Base-by-base conservation (phyloP, 2,329 filamentous ascomycete species). In the Cladophialophora carrionii region DNA sequence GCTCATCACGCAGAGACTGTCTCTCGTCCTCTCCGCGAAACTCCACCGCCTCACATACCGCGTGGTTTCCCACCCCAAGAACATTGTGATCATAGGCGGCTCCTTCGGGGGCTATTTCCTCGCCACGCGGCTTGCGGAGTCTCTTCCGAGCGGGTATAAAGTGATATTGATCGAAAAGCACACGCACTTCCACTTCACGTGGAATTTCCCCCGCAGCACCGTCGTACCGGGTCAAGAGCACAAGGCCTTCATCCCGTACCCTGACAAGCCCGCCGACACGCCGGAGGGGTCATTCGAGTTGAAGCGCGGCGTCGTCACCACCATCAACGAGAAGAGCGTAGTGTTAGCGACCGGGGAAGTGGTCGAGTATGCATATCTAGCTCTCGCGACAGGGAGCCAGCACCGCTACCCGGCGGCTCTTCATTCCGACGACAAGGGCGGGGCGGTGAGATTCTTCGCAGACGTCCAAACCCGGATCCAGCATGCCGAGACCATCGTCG, bases 231-330 rank as follows among this genome's bases (percentile, higher is more conserved):
- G 80, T 22, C 82, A 86, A 54, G 85, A 87, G 66, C 74, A 84
- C 62, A 84, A 84, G 70, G 84, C 84, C 0, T 88, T 88, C 66
- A 84, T 88, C 51, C 86, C 87, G 0, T 88, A 87, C 65, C 79
- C 78, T 0, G 75, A 75, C 3, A 77, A 80, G n/a, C 69, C 84
- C 2, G 73, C 72, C 1, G 69, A 67, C 0, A 76, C 73, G 3
- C 75, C 78, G 0, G 67, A 74, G 20, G 79, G 77, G 0, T 73
- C 75, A 0, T 76, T 75, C 55, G 29, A 64, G 49, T 82, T 80
- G 76, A 72, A 84, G 1, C 75, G 76, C 57, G 82, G 79, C 51
- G 76, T 76, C 1, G 84, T 80, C 6, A 68, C 71, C 0, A 66
- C 71, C 0, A 74, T 86, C 17, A 74, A 72, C 6, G 74, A 72